These are phyloP conservation scores for Sporothrix curviconia DNA, from an alignment of 2,329 filamentous ascomycete species.

Conservation along the genomic window DNA sequence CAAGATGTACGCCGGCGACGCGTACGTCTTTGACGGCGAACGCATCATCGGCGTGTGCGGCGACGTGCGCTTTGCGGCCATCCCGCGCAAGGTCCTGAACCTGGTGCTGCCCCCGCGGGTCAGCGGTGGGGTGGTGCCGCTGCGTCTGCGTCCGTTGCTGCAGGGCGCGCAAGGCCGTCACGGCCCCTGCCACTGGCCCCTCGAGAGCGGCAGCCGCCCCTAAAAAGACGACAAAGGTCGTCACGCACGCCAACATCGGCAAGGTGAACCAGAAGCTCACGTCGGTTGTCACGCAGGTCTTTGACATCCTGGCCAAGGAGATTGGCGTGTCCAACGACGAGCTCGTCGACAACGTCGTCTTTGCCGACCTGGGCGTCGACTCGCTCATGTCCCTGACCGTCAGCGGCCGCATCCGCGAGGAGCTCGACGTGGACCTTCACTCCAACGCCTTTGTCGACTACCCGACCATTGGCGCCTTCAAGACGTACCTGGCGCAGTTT, in stretches of 20 bases:
- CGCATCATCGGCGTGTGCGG: slow-evolving; percentile 41
- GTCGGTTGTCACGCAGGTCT: slow-evolving; percentile 38
- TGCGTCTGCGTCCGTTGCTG: slow-evolving; percentile 23
- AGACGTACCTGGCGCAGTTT: slow-evolving; percentile 36
- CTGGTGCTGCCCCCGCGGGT: slow-evolving; percentile 59
- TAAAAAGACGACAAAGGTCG: slow-evolving; percentile 35
- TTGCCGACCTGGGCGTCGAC: slow-evolving; percentile 53
- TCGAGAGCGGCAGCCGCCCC: slow-evolving; percentile 29
- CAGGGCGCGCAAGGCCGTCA: slow-evolving; percentile 30
- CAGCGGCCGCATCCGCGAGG: slow-evolving; percentile 49
- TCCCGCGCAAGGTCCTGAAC: slow-evolving; percentile 60
- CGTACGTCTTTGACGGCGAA: slow-evolving; percentile 48
- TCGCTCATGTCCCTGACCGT: slow-evolving; percentile 57
- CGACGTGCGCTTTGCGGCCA: slow-evolving; percentile 60
- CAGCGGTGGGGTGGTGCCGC: no score
- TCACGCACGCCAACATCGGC: slow-evolving; percentile 40
- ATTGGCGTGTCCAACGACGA: slow-evolving; percentile 49
- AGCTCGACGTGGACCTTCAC: slow-evolving; percentile 49
- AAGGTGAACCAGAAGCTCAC: slow-evolving; percentile 46
- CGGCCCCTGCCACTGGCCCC: slow-evolving; percentile 25
- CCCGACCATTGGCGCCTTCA: slow-evolving; percentile 48
- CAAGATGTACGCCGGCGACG: slow-evolving; percentile 48
- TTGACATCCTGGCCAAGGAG: slow-evolving; percentile 51
- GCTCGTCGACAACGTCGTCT: slow-evolving; percentile 49
- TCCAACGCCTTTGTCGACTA: slow-evolving; percentile 49